phyloP scores from a whole-genome alignment of 495 filamentous ascomycete genomes.

The Neurospora discreta region DNA sequence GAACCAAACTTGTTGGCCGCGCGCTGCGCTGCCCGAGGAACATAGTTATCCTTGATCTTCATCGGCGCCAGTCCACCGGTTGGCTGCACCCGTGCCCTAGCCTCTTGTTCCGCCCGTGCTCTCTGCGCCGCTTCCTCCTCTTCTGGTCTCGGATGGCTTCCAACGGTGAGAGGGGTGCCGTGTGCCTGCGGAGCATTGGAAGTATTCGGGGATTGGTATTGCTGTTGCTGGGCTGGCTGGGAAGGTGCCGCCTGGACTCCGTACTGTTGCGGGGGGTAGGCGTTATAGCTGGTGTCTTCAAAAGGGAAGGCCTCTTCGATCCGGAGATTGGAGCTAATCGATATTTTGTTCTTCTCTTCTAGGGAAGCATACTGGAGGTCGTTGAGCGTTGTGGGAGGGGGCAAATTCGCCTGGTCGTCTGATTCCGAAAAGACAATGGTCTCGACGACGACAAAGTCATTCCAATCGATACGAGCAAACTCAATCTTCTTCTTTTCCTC shows the following conservation, averaged over 20 bases:
- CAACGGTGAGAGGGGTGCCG: conserved; percentile 14
- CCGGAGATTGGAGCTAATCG: conserved; percentile 64
- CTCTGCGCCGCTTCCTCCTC: conserved; percentile 58
- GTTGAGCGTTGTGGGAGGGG: conserved; percentile 75
- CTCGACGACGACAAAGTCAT: conserved; percentile 93
- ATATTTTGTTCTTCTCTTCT: conserved; percentile 87
- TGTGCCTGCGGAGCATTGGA: conserved; percentile 25
- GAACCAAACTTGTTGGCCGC: conserved; percentile 49
- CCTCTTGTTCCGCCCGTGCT: conserved; percentile 67
- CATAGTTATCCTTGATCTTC: conserved; percentile 89
- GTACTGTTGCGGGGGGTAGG: conserved; percentile 20
- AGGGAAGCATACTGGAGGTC: conserved; percentile 89
- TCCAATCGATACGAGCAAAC: conserved; percentile 93
- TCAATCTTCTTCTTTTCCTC: conserved; percentile 73
- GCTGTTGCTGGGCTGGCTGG: conserved; percentile 21
- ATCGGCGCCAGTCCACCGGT: conserved; percentile 55
- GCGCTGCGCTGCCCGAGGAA: conserved; percentile 70
- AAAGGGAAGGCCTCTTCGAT: conserved; percentile 94
- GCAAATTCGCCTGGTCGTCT: conserved; percentile 77
- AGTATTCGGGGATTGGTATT: conserved; percentile 24
- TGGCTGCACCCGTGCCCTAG: conserved; percentile 28
- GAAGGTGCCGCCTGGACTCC: conserved; percentile 16
- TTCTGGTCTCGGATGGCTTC: conserved; percentile 21
- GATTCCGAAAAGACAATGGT: conserved; percentile 87
- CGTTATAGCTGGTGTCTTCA: conserved; percentile 43